phyloP scores from a whole-genome alignment of 2,329 filamentous ascomycete species.

The Xylariaceae sp. region DNA sequence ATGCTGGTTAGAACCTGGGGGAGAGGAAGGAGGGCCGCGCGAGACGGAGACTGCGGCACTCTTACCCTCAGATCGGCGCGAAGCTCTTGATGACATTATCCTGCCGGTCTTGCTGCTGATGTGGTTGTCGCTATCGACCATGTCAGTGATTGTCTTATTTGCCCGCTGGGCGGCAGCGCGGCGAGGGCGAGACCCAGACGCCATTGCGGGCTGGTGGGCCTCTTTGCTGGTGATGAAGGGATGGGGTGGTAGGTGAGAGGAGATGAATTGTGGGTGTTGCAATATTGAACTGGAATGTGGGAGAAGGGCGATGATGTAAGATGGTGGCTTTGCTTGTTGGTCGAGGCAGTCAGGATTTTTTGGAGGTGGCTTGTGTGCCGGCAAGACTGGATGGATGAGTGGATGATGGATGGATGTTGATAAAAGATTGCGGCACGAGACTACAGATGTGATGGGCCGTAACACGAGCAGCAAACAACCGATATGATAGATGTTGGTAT shows the following conservation, averaged over 20 bases:
- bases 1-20: conserved; percentile 42
- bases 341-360: conserved; percentile 14
- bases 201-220: too few species aligned
- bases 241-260: not conserved
- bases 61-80: conserved; percentile 48
- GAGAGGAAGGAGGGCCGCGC: conserved; percentile 44
- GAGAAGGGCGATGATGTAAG: not conserved
- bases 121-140: conserved; percentile 45
- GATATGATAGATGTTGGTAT: conserved; percentile 17
- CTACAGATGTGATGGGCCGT: conserved; percentile 14
- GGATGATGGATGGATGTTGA: conserved; percentile 17
- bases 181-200: conserved; percentile 34
- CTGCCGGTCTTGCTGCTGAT: conserved; percentile 33
- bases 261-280: conserved; percentile 1
- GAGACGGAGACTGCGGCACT: conserved; percentile 39
- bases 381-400: conserved; percentile 11
- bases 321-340: conserved; percentile 5
- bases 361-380: conserved; percentile 24
- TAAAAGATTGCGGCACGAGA: conserved; percentile 27
- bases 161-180: conserved; percentile 45
- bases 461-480: conserved; percentile 25
- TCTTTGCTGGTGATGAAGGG: not conserved
- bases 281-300: conserved; percentile 1
- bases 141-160: conserved; percentile 46
- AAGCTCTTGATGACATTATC: conserved; percentile 47